Evolutionary conservation across 179 eudicot genomes (phyloP).

Genomic region (Pouteria campechiana): DNA sequence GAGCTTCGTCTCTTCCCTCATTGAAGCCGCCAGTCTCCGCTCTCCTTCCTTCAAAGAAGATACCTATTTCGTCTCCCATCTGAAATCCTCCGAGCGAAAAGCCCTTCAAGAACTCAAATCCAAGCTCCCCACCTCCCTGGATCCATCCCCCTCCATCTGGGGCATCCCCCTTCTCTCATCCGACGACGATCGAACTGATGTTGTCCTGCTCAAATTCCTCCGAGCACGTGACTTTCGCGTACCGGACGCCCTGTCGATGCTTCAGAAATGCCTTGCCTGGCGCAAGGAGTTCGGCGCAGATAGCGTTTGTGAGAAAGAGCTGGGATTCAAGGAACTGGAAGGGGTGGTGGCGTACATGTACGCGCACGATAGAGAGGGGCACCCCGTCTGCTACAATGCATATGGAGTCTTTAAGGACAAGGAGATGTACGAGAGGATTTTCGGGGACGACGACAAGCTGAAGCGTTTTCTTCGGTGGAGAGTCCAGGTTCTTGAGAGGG

Average conservation of each 20-base stretch:
- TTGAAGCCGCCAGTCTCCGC: slow-evolving; percentile 50
- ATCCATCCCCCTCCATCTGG: slow-evolving; percentile 39
- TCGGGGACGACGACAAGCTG: slow-evolving; percentile 81
- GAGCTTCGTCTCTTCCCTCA: slow-evolving; percentile 38
- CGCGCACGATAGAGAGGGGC: slow-evolving; percentile 63
- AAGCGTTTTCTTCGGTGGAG: slow-evolving; percentile 76
- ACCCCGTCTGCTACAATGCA: slow-evolving; percentile 86
- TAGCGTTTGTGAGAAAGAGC: slow-evolving; percentile 44
- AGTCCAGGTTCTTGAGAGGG: slow-evolving; percentile 82
- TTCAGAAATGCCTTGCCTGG: slow-evolving; percentile 50
- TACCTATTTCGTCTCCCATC: slow-evolving; percentile 50
- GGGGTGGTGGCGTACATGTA: slow-evolving; percentile 88
- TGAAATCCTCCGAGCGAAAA: slow-evolving; percentile 48
- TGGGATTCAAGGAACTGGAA: slow-evolving; percentile 70
- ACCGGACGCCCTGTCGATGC: slow-evolving; percentile 43
- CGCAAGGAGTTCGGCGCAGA: slow-evolving; percentile 61
- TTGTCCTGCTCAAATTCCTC: slow-evolving; percentile 66
- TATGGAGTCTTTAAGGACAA: slow-evolving; percentile 86
- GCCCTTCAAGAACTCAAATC: slow-evolving; percentile 45
- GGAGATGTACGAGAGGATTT: slow-evolving; percentile 62
- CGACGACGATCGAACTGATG: slow-evolving; percentile 49
- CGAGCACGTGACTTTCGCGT: slow-evolving; percentile 70
- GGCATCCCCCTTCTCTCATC: slow-evolving; percentile 28
- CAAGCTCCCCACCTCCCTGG: slow-evolving; percentile 20
- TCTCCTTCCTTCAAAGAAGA: slow-evolving; percentile 72